Percentiles rank a stretch among this genome's conserved stretches.
Conservation (phyloP, 1,139 yeast species). For the Zhuliangozyma parablackwelliae region DNA sequence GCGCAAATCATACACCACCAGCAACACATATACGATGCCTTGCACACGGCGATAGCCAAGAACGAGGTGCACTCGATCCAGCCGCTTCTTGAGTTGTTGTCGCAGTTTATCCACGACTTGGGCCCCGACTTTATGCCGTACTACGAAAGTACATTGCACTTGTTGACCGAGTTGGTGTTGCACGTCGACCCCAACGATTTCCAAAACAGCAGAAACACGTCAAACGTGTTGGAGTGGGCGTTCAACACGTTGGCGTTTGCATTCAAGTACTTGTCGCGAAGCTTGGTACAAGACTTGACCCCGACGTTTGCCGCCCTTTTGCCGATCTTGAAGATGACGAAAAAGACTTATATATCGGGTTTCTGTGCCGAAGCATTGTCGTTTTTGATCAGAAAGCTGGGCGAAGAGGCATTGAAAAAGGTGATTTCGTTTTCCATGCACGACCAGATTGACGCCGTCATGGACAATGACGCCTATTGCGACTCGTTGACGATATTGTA, state of each 20-base stretch:
- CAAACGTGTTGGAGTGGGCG: conserved; percentile 75
- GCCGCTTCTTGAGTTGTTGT: conserved; percentile 72
- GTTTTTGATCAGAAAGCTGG: conserved; percentile 71
- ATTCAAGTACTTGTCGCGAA: conserved; percentile 77
- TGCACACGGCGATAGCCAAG: conserved; percentile 45
- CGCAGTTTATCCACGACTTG: conserved; percentile 87
- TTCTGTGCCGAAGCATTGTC: conserved; percentile 92
- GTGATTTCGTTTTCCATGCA: conserved; percentile 50
- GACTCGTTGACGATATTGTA: conserved; percentile 59
- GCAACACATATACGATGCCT: conserved; percentile 49
- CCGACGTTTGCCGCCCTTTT: conserved; percentile 65
- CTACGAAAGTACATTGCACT: conserved; percentile 49
- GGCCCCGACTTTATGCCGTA: conserved; percentile 85
- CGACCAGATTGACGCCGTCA: conserved; percentile 32
- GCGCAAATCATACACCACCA: conserved; percentile 81
- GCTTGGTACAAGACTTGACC: conserved; percentile 55
- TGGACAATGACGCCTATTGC: conserved; percentile 40
- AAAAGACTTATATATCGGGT: conserved; percentile 63
- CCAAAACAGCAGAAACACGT: conserved; percentile 41
- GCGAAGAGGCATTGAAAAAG: conserved; percentile 39
- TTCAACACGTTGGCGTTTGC: conserved; percentile 84
- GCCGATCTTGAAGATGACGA: conserved; percentile 55
- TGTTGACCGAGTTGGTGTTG: conserved; percentile 50
- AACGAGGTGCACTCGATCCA: conserved; percentile 73
- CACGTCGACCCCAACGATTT: conserved; percentile 43